Conservation (phyloP, 108 stramenopile species). For the Craspedostauros australis region DNA sequence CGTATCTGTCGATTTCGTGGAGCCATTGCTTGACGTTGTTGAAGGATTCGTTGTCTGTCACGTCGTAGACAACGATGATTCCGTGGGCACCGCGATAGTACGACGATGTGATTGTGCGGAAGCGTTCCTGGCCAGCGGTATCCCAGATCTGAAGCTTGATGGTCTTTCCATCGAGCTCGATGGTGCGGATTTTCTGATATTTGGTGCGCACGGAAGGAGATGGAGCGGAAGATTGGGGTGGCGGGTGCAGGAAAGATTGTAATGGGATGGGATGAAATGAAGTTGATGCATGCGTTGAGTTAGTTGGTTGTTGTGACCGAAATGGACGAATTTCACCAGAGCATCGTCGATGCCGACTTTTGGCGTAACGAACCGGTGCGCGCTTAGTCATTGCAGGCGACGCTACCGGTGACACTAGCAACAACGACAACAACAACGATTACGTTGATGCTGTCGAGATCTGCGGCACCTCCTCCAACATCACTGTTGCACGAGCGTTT, state of each 20-base stretch:
- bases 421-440: too few species aligned
- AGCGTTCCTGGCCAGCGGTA: slow-evolving; percentile 92
- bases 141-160: slow-evolving; percentile 95
- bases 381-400: too few species aligned
- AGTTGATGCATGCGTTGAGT: background rate
- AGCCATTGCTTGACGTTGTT: slow-evolving; percentile 99
- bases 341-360: too few species aligned
- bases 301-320: too few species aligned
- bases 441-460: too few species aligned
- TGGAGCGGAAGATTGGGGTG: background rate
- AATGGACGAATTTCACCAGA: too few species aligned
- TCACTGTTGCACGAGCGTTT: too few species aligned
- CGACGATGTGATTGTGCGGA: slow-evolving; percentile 94
- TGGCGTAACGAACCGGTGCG: too few species aligned
- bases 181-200: slow-evolving; percentile 94
- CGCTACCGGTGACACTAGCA: too few species aligned
- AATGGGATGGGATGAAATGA: background rate
- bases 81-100: slow-evolving; percentile 97
- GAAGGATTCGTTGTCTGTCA: slow-evolving; percentile 93
- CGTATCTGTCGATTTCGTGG: slow-evolving; percentile 98
- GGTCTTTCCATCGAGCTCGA: slow-evolving; percentile 97
- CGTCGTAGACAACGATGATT: slow-evolving; percentile 96
- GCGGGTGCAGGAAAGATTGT: background rate
- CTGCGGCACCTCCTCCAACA: too few species aligned
- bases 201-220: background rate